These are phyloP conservation scores for Colletotrichum somersetense DNA, from an alignment of 2,329 filamentous ascomycete genomes.

Conservation along the genomic window DNA sequence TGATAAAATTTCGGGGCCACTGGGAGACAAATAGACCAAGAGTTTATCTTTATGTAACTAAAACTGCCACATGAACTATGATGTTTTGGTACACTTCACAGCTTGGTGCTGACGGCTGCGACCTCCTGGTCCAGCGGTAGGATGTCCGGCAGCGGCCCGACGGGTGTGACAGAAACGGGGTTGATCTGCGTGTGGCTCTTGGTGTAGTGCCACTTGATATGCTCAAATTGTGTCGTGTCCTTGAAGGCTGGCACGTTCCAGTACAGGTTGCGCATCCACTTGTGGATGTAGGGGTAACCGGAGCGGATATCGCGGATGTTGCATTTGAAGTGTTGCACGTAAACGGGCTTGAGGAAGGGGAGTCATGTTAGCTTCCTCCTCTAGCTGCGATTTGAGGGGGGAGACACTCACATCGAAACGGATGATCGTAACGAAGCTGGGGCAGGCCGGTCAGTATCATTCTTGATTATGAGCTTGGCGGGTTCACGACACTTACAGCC, in stretches of 20 bases:
- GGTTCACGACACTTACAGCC: conserved; percentile 64
- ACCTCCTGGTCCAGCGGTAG: conserved; percentile 85
- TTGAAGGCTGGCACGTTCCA: conserved; percentile 85
- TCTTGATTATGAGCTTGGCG: neutral
- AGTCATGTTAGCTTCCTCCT: conserved; percentile 8
- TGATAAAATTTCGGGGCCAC: neutral
- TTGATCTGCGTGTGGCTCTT: conserved; percentile 75
- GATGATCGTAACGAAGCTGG: conserved; percentile 75
- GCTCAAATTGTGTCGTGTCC: conserved; percentile 89
- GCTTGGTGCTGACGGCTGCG: conserved; percentile 57
- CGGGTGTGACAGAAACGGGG: conserved; percentile 79
- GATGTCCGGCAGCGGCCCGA: conserved; percentile 88
- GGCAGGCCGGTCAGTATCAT: conserved; percentile 1
- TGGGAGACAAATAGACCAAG: conserved; percentile 6
- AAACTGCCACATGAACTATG: neutral
- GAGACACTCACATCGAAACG: conserved; percentile 72
- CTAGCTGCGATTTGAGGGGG: neutral
- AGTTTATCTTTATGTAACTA: neutral
- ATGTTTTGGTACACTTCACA: conserved; percentile 1
- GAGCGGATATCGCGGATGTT: conserved; percentile 87
- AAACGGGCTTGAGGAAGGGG: conserved; percentile 65
- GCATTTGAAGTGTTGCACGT: conserved; percentile 90
- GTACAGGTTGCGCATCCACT: conserved; percentile 86
- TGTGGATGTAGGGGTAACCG: conserved; percentile 84
- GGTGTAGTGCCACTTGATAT: conserved; percentile 87